These are phyloP conservation scores for Cynanchum wilfordii DNA, from an alignment of 257 asterid genomes.

Conservation along the genomic window DNA sequence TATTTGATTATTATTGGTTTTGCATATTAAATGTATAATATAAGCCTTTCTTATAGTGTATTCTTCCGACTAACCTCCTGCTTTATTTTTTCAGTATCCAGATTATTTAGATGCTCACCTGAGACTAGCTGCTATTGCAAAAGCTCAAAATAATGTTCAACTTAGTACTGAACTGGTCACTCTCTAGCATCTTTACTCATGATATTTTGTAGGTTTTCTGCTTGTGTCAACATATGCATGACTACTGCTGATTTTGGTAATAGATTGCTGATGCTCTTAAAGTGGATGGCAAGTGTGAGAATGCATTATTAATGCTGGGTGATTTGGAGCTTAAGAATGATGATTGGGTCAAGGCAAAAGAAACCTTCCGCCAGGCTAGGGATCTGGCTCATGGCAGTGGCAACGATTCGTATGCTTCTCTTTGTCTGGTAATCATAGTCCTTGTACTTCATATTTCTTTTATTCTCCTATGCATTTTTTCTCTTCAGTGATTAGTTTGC, in stretches of 20 bases:
- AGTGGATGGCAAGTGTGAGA: constrained; percentile 82
- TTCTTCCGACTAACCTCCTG: constrained; percentile 16
- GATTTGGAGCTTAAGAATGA: constrained; percentile 98
- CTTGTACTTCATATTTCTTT: constrained; percentile 1
- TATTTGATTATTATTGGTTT: neutral
- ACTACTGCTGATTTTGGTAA: constrained; percentile 23
- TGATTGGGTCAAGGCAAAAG: constrained; percentile 99
- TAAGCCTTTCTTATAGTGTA: neutral
- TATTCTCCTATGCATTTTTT: neutral
- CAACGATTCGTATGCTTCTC: constrained; percentile 89
- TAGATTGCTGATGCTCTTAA: constrained; percentile 84
- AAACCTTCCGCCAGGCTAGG: constrained; percentile 82
- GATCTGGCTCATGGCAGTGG: constrained; percentile 68
- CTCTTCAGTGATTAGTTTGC: neutral
- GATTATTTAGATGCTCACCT: constrained; percentile 84
- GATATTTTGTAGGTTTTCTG: constrained; percentile 6
- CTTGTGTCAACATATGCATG: constrained; percentile 1
- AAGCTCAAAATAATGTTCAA: constrained; percentile 79
- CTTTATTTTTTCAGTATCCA: constrained; percentile 61
- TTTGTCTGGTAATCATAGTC: constrained; percentile 69
- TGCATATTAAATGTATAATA: neutral
- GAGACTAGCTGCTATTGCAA: constrained; percentile 96
- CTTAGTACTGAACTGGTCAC: constrained; percentile 83
- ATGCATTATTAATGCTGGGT: constrained; percentile 95
- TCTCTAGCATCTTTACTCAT: constrained; percentile 14